Evolutionary conservation across 768 basidiomycete genomes (phyloP).

Genomic region (Amanita exitialis): DNA sequence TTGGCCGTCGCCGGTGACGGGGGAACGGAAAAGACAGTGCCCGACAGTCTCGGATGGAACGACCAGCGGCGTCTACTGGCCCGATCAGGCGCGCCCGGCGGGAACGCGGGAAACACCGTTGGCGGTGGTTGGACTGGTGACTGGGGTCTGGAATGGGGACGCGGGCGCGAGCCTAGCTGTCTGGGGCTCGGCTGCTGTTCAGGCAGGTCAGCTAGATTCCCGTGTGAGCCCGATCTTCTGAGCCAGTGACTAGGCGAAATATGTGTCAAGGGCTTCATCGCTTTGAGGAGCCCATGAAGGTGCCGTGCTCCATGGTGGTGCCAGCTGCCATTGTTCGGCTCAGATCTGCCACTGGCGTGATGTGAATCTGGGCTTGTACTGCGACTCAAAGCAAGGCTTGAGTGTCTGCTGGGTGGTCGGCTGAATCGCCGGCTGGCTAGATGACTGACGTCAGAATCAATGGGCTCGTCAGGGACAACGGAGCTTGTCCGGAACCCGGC

Average conservation of each 20-base stretch:
- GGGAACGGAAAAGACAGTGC: not conserved
- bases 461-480: not conserved
- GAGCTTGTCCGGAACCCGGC: not conserved
- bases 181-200: not conserved
- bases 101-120: too few species aligned
- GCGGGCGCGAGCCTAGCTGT: not conserved
- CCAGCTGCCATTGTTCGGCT: constrained; percentile 9
- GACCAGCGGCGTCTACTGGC: not conserved
- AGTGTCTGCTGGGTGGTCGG: constrained; percentile 21
- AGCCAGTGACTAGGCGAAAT: constrained; percentile 20
- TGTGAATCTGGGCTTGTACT: constrained; percentile 20
- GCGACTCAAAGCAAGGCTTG: constrained; percentile 48
- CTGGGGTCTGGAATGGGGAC: not conserved
- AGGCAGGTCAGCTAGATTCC: not conserved
- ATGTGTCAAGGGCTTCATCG: constrained; percentile 53
- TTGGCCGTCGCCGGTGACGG: constrained; percentile 6
- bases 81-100: too few species aligned
- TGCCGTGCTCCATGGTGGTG: constrained; percentile 31
- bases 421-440: constrained; percentile 16
- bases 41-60: not conserved
- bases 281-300: constrained; percentile 40
- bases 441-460: constrained; percentile 14
- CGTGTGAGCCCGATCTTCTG: constrained; percentile 12
- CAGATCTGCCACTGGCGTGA: not conserved
- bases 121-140: not conserved